These are phyloP conservation scores for Dysphania ambrosioides DNA, from an alignment of 148 eudicot species.

Conservation along the genomic window DNA sequence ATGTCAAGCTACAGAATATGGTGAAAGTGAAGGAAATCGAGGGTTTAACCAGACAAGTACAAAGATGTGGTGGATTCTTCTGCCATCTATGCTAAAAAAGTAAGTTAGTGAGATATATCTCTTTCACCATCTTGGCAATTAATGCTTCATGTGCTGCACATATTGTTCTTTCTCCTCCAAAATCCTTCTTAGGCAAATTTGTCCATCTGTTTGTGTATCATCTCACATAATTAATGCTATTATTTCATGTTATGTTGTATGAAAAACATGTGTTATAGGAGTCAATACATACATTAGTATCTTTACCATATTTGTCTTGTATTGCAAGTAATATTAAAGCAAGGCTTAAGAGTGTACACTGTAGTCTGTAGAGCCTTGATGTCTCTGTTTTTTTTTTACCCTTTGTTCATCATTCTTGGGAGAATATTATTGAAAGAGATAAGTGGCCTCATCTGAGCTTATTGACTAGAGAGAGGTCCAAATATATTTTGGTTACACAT, in stretches of 20 bases:
- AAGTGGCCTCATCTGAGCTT: not conserved
- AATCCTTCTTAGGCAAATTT: slow-evolving; percentile 14
- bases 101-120: slow-evolving; percentile 20
- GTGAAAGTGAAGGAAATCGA: slow-evolving; percentile 15
- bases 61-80: slow-evolving; percentile 24
- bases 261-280: no score
- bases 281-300: not conserved
- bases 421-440: not conserved
- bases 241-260: slow-evolving; percentile 16
- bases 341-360: not conserved
- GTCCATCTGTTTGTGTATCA: slow-evolving; percentile 11
- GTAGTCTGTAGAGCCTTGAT: not conserved
- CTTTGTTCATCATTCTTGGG: not conserved
- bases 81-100: slow-evolving; percentile 24
- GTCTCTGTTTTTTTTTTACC: not conserved
- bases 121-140: slow-evolving; percentile 1
- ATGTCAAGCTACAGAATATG: slow-evolving; percentile 8
- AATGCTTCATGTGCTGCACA: slow-evolving; percentile 19
- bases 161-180: not conserved
- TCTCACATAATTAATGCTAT: not conserved
- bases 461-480: slow-evolving; percentile 5
- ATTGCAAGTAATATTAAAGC: not conserved
- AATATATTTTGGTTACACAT: not conserved
- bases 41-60: slow-evolving; percentile 11
- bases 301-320: slow-evolving; percentile 5